phyloP scores from a whole-genome alignment of 2,329 filamentous ascomycete genomes.

The Fusarium pseudocircinatum region DNA sequence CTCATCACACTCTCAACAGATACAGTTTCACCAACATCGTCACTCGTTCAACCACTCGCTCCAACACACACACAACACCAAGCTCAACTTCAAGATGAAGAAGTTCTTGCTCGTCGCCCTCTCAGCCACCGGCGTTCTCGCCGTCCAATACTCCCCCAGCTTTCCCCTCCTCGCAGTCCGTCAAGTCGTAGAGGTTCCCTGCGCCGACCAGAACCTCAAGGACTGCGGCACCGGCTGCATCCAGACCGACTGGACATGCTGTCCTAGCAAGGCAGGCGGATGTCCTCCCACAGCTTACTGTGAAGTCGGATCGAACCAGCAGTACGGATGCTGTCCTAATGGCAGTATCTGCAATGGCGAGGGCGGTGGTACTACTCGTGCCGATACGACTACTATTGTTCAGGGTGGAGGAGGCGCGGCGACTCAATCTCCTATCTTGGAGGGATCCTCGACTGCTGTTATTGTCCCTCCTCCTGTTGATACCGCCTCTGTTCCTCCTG shows the following conservation, averaged over 20 bases:
- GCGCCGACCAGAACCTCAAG: slow-evolving; percentile 35
- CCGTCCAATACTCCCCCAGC: slow-evolving; percentile 17
- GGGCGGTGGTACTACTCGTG: slow-evolving; percentile 37
- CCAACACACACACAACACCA: not conserved
- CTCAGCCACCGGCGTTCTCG: slow-evolving; percentile 31
- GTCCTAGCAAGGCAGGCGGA: slow-evolving; percentile 42
- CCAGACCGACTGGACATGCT: slow-evolving; percentile 43
- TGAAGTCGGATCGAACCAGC: slow-evolving; percentile 38
- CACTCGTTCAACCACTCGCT: not conserved
- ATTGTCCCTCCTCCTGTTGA: slow-evolving; percentile 5
- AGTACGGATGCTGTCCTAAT: slow-evolving; percentile 45
- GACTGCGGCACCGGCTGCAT: slow-evolving; percentile 47
- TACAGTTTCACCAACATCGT: not conserved
- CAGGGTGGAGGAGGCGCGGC: not conserved
- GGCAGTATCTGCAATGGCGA: slow-evolving; percentile 42
- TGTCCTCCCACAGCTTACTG: slow-evolving; percentile 41
- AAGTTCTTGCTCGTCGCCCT: slow-evolving; percentile 40
- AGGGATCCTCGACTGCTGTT: slow-evolving; percentile 13
- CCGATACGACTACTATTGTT: slow-evolving; percentile 16
- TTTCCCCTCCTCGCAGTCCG: slow-evolving; percentile 33
- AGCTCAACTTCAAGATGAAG: slow-evolving; percentile 30
- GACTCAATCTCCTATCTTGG: slow-evolving; percentile 7
- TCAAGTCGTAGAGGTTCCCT: slow-evolving; percentile 36
- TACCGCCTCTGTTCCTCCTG: not conserved
- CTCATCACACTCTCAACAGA: not conserved